Evolutionary conservation across 495 filamentous ascomycete species (phyloP), one percentile per base, ranked within the genome.

Genomic region (Thermochaetoides thermophila): DNA sequence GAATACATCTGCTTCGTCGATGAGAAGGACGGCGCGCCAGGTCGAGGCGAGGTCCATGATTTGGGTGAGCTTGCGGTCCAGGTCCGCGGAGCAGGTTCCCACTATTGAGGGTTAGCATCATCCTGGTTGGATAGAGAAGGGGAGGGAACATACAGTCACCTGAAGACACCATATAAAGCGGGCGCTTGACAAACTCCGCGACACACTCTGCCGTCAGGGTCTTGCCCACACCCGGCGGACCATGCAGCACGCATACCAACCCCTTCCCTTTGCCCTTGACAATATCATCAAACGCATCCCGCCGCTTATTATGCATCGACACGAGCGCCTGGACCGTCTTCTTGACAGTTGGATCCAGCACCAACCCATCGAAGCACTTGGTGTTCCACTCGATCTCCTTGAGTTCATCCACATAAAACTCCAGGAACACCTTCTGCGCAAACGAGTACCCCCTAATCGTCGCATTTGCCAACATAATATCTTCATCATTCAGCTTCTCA

Each of bases 281-380:
- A 25, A 57, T 56, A 29, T 61, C 55, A 12, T 56, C 49, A 23
- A 54, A 53, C 14, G 35, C 38, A 31, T 55, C 55, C 0, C 45
- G 45, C 20, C 48, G 46, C 10, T 53, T 49, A 1, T 39, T 19
- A 28, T 57, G 50, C 16, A 44, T 45, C 6, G 53, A 54, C 1
- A 73, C 61, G 3, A 75, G 55, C 2, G 69, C 61, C 39, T 59
- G 51, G 9, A 77, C 55, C 1, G 72, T 58, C 22, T 64, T 57
- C 45, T 73, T 74, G 31, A 63, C 57, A 5, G 49, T 46, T 3
- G 46, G 24, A 2, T 70, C 58, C 2, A 79, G 53, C 6, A 76
- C 68, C 1, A 81, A 49, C 0, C 61, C 53, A 5, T 71, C 63
- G 35, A 78, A 78, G 20, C 52, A 55, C 11, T 24, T 17, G 0